phyloP scores from a whole-genome alignment of 768 basidiomycete species.

The Suillus occidentalis region DNA sequence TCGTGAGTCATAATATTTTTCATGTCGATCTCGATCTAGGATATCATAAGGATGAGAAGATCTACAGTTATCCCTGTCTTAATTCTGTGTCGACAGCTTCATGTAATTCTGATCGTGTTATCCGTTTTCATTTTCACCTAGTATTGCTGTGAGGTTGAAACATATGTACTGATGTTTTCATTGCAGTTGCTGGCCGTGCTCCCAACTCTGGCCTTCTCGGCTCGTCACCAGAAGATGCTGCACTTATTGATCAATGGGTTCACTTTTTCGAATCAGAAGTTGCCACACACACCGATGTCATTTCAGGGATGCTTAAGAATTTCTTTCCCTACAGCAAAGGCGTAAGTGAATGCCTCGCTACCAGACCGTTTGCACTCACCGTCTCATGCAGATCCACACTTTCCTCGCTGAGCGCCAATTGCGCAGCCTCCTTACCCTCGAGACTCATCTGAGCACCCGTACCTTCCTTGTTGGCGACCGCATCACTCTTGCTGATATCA shows the following conservation, averaged over 20 bases:
- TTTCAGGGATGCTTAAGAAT: slow-evolving; percentile 46
- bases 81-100: slow-evolving; percentile 56
- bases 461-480: slow-evolving; percentile 95
- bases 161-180: slow-evolving; percentile 15
- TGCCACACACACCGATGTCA: slow-evolving; percentile 34
- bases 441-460: slow-evolving; percentile 69
- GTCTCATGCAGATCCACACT: slow-evolving; percentile 53
- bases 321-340: slow-evolving; percentile 80
- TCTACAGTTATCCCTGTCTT: slow-evolving; percentile 77
- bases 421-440: slow-evolving; percentile 63
- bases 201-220: slow-evolving; percentile 83
- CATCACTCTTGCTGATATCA: slow-evolving; percentile 90
- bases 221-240: slow-evolving; percentile 58
- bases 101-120: slow-evolving; percentile 11
- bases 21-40: slow-evolving; percentile 6
- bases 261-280: slow-evolving; percentile 74
- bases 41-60: slow-evolving; percentile 27
- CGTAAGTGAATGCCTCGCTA: slow-evolving; percentile 41
- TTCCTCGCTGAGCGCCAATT: slow-evolving; percentile 50
- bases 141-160: neutral
- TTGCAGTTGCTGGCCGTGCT: slow-evolving; percentile 69
- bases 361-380: slow-evolving; percentile 3
- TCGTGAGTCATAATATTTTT: slow-evolving; percentile 46
- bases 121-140: slow-evolving; percentile 1
- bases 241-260: slow-evolving; percentile 84